Evolutionary conservation across 148 eudicot species (phyloP).

Genomic region (Heliamphora exappendiculata): DNA sequence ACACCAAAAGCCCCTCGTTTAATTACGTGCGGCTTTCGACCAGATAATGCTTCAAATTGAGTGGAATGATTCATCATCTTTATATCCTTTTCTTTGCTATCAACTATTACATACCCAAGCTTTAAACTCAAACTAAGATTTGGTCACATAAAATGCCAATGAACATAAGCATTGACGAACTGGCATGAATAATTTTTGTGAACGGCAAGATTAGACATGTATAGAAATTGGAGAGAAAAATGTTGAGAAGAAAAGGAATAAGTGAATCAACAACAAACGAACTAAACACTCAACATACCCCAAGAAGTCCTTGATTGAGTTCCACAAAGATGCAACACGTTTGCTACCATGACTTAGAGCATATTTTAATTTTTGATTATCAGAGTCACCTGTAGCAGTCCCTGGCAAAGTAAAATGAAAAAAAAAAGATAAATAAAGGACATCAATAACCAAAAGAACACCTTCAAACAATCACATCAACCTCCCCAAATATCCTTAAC

Average conservation of each 20-base stretch:
- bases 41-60: background rate
- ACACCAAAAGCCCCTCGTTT: too few relatives aligned
- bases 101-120: background rate
- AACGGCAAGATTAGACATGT: background rate
- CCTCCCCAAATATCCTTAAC: background rate
- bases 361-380: constrained; percentile 18
- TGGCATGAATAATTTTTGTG: background rate
- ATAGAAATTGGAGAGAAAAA: background rate
- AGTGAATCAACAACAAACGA: background rate
- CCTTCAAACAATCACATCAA: constrained; percentile 7
- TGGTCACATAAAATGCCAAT: background rate
- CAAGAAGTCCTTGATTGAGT: constrained; percentile 35
- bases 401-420: background rate
- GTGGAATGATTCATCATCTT: background rate
- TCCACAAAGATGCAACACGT: constrained; percentile 32
- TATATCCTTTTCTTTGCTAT: background rate
- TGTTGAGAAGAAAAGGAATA: background rate
- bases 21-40: background rate
- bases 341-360: constrained; percentile 22
- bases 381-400: constrained; percentile 15
- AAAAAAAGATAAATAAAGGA: background rate
- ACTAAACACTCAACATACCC: constrained; percentile 14
- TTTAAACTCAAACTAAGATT: background rate
- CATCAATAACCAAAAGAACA: background rate
- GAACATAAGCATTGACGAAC: background rate